Evolutionary conservation across 306 rosid species (phyloP).

Genomic region (Ammopiptanthus mongolicus): DNA sequence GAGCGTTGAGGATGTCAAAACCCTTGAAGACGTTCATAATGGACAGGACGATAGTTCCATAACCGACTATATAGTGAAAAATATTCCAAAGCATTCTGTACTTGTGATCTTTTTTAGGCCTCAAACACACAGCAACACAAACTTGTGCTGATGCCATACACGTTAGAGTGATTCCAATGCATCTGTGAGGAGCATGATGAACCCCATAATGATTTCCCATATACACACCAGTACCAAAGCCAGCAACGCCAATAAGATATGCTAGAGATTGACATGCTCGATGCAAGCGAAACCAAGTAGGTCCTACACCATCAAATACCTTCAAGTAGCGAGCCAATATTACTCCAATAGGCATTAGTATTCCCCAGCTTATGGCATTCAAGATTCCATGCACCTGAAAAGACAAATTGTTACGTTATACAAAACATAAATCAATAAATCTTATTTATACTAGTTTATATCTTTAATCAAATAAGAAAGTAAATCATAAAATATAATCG

Average conservation of each 20-base stretch:
- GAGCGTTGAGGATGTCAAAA: not conserved
- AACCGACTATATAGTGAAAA: slow-evolving; percentile 12
- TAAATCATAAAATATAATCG: no score
- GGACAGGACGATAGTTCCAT: not conserved
- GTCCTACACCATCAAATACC: not conserved
- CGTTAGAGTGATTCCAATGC: slow-evolving; percentile 20
- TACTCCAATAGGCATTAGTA: slow-evolving; percentile 31
- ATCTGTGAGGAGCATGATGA: slow-evolving; percentile 14
- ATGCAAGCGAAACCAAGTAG: slow-evolving; percentile 26
- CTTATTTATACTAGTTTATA: no score
- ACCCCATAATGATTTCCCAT: not conserved
- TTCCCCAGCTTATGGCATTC: slow-evolving; percentile 35
- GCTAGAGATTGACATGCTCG: not conserved
- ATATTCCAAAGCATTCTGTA: slow-evolving; percentile 9
- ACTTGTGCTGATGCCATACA: slow-evolving; percentile 10
- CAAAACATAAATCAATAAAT: no score
- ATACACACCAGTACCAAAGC: slow-evolving; percentile 6
- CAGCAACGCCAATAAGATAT: not conserved
- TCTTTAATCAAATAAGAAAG: no score
- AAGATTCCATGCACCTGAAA: slow-evolving; percentile 32
- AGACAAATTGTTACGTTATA: not conserved
- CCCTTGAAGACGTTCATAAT: slow-evolving; percentile 19
- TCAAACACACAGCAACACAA: not conserved
- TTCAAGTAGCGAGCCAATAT: slow-evolving; percentile 26
- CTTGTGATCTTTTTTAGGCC: slow-evolving; percentile 18